Conservation (phyloP, 2,329 filamentous ascomycete genomes). For the Grosmannia huntii region DNA sequence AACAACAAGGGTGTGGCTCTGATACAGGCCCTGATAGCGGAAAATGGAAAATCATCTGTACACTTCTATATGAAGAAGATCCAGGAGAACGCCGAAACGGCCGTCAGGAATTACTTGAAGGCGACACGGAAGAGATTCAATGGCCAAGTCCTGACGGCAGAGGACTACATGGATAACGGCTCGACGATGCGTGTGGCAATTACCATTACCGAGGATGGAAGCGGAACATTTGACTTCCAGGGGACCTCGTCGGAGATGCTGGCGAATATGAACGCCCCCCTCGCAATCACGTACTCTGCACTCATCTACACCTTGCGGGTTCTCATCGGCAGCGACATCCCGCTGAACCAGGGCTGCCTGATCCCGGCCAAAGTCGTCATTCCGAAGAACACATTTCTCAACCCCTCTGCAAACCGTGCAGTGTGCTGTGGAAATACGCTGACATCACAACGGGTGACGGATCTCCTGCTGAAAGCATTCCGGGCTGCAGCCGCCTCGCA, state of each 20-base stretch:
- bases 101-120: conserved; percentile 61
- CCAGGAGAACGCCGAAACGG: conserved; percentile 64
- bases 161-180: conserved; percentile 83
- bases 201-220: conserved; percentile 62
- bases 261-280: conserved; percentile 62
- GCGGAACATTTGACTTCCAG: conserved; percentile 63
- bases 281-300: conserved; percentile 63
- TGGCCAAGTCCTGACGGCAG: conserved; percentile 38
- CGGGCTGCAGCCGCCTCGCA: conserved; percentile 64
- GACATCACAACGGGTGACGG: conserved; percentile 69
- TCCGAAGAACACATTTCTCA: conserved; percentile 58
- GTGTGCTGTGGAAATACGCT: conserved; percentile 75
- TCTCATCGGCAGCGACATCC: conserved; percentile 68
- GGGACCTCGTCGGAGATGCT: conserved; percentile 66
- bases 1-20: conserved; percentile 75
- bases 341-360: conserved; percentile 74
- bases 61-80: conserved; percentile 76
- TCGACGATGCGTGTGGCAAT: conserved; percentile 63
- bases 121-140: too few species aligned
- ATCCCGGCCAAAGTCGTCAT: conserved; percentile 63
- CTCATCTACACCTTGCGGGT: conserved; percentile 77
- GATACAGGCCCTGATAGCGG: conserved; percentile 61
- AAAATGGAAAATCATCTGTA: conserved; percentile 64
- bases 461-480: conserved; percentile 71
- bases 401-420: conserved; percentile 60